Conservation (phyloP, 148 eudicot genomes). For the Rheum nobile region DNA sequence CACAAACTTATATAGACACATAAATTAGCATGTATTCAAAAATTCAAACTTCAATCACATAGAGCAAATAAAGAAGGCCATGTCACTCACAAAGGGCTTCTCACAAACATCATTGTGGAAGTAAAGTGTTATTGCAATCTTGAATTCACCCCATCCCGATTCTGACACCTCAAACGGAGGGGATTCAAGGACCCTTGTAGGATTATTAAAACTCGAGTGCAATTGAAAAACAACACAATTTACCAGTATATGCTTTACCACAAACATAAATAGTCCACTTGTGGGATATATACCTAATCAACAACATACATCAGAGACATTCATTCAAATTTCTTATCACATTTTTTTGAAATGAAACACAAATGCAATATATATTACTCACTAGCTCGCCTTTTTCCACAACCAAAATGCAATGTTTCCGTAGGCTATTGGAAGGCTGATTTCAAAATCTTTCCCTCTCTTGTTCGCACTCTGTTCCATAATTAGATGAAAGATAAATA, state of each 20-base stretch:
- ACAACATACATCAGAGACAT: neutral
- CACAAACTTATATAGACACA: too few species aligned
- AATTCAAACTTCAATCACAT: neutral
- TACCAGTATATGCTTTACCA: constrained; percentile 49
- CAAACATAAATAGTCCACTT: constrained; percentile 66
- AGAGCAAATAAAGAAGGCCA: neutral
- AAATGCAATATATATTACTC: constrained; percentile 14
- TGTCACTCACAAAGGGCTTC: constrained; percentile 63
- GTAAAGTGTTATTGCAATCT: constrained; percentile 64
- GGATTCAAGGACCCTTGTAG: constrained; percentile 62
- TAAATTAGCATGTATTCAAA: too few species aligned
- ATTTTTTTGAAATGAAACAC: neutral
- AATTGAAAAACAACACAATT: constrained; percentile 69
- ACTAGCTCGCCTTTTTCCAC: constrained; percentile 92
- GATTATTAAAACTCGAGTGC: constrained; percentile 78
- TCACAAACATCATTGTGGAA: constrained; percentile 67
- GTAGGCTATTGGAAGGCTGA: constrained; percentile 57
- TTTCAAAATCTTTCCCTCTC: constrained; percentile 59
- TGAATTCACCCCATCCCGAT: constrained; percentile 97
- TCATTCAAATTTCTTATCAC: neutral
- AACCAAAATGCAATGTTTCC: constrained; percentile 83
- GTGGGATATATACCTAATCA: constrained; percentile 54
- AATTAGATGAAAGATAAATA: neutral
- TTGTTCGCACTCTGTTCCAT: constrained; percentile 35
- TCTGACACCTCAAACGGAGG: constrained; percentile 84